These are phyloP conservation scores for Paragyromitra xinjiangensis DNA, from an alignment of 495 filamentous ascomycete species.

Conservation along the genomic window DNA sequence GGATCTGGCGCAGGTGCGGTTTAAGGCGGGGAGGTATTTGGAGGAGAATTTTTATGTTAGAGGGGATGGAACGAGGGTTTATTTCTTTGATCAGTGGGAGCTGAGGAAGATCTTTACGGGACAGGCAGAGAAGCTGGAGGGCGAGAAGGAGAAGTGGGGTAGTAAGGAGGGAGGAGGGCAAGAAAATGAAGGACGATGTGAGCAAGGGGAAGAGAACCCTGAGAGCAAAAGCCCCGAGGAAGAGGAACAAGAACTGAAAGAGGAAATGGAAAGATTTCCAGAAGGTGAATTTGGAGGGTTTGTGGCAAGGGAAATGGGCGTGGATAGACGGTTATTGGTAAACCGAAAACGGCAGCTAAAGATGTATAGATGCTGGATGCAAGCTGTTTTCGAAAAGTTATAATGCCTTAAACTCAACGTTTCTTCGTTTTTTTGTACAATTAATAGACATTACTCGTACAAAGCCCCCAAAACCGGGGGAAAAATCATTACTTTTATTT, in stretches of 20 bases:
- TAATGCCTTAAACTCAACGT: constrained; percentile 40
- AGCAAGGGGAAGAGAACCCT: constrained; percentile 1
- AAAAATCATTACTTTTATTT: constrained; percentile 44
- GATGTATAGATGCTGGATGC: constrained; percentile 99
- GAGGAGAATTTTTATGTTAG: constrained; percentile 97
- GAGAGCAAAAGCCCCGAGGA: not conserved
- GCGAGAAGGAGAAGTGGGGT: constrained; percentile 33
- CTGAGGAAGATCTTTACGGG: constrained; percentile 80
- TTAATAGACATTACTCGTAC: constrained; percentile 30
- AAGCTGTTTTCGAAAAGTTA: constrained; percentile 85
- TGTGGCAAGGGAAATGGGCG: constrained; percentile 79
- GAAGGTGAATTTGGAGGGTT: constrained; percentile 54
- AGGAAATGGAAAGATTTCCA: constrained; percentile 46
- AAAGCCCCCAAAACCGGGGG: constrained; percentile 1
- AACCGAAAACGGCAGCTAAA: constrained; percentile 89
- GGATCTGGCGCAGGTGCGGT: constrained; percentile 93
- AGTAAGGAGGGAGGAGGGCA: constrained; percentile 28
- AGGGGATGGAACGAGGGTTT: constrained; percentile 94
- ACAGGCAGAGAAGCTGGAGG: constrained; percentile 56
- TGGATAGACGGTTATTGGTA: constrained; percentile 87
- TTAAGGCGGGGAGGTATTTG: constrained; percentile 91
- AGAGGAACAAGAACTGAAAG: not conserved
- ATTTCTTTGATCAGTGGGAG: constrained; percentile 92
- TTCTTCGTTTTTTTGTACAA: constrained; percentile 18
- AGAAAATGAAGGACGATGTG: constrained; percentile 7